Conservation (phyloP, 1,284 basidiomycete species). For the Cryptococcus sp. region DNA sequence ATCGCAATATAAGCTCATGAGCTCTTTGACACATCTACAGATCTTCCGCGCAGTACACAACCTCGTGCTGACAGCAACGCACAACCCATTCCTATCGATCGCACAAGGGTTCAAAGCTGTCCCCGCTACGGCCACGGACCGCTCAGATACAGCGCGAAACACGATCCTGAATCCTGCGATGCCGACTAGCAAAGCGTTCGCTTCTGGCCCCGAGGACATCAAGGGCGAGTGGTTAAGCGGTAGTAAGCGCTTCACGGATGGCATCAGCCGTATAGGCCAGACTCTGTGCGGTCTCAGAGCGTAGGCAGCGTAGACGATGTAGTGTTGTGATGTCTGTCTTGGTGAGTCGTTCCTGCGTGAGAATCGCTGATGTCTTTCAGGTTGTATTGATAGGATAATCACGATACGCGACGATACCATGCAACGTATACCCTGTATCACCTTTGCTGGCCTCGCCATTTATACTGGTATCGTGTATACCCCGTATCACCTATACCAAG, state of each 20-base stretch:
- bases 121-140: constrained; percentile 2
- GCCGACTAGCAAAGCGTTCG: constrained; percentile 38
- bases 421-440: not conserved
- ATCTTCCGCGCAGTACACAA: constrained; percentile 52
- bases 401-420: not conserved
- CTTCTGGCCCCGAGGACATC: constrained; percentile 40
- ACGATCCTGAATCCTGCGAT: constrained; percentile 15
- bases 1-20: not conserved
- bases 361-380: constrained; percentile 9
- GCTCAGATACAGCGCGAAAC: not conserved
- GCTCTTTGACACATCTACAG: constrained; percentile 13
- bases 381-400: not conserved
- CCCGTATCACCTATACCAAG: too few species aligned
- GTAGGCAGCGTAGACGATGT: not conserved
- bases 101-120: constrained; percentile 33
- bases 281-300: constrained; percentile 35
- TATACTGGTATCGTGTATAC: too few species aligned
- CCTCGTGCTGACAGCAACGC: constrained; percentile 37
- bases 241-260: constrained; percentile 36
- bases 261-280: constrained; percentile 42
- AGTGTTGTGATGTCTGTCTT: not conserved
- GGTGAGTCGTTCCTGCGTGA: not conserved
- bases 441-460: too few species aligned
- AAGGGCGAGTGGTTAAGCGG: constrained; percentile 36
- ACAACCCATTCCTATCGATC: constrained; percentile 50